Percentiles rank a stretch among this genome's conserved stretches.
These are phyloP conservation scores for Chlamydomonas reinhardtii DNA, from an alignment of 163 green algal genomes.

Conservation along the genomic window DNA sequence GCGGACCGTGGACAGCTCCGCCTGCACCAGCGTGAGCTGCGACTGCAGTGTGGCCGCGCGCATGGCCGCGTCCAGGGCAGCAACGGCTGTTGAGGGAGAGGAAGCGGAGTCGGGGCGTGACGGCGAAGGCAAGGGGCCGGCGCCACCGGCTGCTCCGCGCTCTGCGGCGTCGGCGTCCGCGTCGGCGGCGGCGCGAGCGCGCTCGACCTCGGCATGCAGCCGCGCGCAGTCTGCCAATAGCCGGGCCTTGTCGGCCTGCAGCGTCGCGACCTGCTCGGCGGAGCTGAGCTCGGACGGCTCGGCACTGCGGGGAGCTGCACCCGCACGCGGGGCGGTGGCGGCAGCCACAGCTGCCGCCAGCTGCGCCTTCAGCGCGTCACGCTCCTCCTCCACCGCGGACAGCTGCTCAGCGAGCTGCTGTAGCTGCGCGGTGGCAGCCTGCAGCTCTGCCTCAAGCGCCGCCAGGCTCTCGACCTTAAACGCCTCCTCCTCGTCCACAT, in stretches of 20 bases:
- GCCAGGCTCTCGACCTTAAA: neutral
- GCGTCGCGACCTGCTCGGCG: neutral
- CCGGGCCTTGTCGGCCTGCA: slow-evolving; percentile 5
- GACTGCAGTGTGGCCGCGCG: neutral
- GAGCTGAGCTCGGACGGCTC: too few species aligned
- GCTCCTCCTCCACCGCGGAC: neutral
- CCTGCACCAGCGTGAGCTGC: neutral
- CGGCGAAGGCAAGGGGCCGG: too few species aligned
- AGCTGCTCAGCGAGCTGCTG: slow-evolving; percentile 2
- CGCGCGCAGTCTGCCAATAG: slow-evolving; percentile 11
- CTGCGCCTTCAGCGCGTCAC: neutral
- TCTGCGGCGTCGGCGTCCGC: neutral
- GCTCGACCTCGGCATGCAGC: neutral
- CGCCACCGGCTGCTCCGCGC: too few species aligned
- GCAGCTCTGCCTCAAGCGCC: neutral
- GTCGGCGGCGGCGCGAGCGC: neutral
- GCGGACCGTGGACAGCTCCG: neutral
- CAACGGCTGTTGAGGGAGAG: neutral
- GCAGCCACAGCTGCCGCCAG: neutral
- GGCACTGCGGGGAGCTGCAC: neutral
- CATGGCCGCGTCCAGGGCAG: too few species aligned
- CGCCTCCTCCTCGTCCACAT: neutral
- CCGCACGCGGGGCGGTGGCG: neutral
- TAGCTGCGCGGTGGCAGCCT: neutral
- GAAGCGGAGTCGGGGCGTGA: too few species aligned